Conservation (phyloP, 2,329 filamentous ascomycete genomes). For the Fonsecaea pedrosoi region DNA sequence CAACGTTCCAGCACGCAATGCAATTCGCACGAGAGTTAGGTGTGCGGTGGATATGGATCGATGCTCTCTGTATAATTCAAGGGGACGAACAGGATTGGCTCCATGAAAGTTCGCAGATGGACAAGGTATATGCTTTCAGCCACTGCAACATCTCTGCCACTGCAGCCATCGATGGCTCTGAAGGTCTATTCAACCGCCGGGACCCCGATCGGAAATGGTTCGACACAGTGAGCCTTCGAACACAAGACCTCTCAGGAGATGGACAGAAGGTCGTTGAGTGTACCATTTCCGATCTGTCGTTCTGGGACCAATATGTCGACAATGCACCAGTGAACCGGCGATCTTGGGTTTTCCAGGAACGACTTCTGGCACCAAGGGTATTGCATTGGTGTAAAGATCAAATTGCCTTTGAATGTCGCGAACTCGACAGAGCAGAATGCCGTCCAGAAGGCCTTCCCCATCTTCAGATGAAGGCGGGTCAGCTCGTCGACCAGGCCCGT, state of each 20-base stretch:
- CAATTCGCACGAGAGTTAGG: constrained; percentile 19
- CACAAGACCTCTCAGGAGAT: constrained; percentile 6
- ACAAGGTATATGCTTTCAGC: constrained; percentile 23
- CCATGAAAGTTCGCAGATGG: constrained; percentile 22
- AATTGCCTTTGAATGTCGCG: constrained; percentile 38
- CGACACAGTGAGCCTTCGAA: constrained; percentile 11
- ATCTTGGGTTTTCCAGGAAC: constrained; percentile 41
- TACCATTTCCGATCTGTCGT: constrained; percentile 19
- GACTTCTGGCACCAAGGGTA: constrained; percentile 37
- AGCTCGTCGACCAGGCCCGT: constrained; percentile 6
- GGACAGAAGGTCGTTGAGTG: constrained; percentile 8
- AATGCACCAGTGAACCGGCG: constrained; percentile 32
- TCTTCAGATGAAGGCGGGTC: constrained; percentile 15
- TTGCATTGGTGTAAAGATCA: constrained; percentile 38
- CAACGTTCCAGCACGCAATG: constrained; percentile 26
- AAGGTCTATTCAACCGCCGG: constrained; percentile 21
- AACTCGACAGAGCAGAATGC: constrained; percentile 30
- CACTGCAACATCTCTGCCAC: constrained; percentile 32
- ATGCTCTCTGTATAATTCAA: constrained; percentile 34
- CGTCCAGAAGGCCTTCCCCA: constrained; percentile 22
- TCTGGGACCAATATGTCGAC: constrained; percentile 23
- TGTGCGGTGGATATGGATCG: constrained; percentile 32
- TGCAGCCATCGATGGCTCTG: constrained; percentile 11
- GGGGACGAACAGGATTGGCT: constrained; percentile 30
- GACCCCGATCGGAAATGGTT: constrained; percentile 20